phyloP scores from a whole-genome alignment of 2,329 filamentous ascomycete species.

The Canariomyces notabilis region DNA sequence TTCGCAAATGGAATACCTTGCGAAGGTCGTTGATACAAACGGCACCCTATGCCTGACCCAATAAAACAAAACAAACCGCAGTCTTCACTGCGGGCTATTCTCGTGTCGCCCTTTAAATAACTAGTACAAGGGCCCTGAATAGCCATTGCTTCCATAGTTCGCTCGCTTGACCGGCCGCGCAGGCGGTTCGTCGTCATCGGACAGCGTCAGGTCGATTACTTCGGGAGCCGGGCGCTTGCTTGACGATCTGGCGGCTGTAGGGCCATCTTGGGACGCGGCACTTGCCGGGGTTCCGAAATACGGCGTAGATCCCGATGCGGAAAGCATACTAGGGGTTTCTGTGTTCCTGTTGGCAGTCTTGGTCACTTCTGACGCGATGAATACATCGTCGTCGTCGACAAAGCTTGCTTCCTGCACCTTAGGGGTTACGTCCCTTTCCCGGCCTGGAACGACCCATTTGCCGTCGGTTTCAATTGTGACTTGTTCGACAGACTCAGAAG shows the following conservation, averaged over 20 bases:
- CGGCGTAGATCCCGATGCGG: conserved; percentile 4
- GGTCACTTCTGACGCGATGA: conserved; percentile 40
- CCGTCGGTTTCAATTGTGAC: conserved; percentile 88
- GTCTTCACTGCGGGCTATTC: not conserved
- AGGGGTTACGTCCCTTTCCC: conserved; percentile 29
- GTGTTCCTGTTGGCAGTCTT: conserved; percentile 30
- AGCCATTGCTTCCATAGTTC: conserved; percentile 20
- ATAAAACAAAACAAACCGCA: not conserved
- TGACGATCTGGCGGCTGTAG: conserved; percentile 33
- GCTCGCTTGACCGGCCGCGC: conserved; percentile 47
- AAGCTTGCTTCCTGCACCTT: conserved; percentile 26
- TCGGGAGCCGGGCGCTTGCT: conserved; percentile 47
- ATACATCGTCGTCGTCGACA: conserved; percentile 46
- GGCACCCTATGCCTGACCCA: not conserved
- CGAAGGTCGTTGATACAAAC: not conserved
- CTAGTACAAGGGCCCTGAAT: conserved; percentile 6
- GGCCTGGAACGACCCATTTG: conserved; percentile 55
- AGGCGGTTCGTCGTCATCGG: conserved; percentile 49
- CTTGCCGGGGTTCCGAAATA: conserved; percentile 29
- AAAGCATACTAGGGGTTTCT: conserved; percentile 33
- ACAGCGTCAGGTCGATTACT: conserved; percentile 56
- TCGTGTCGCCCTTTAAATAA: conserved; percentile 4
- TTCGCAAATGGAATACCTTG: not conserved
- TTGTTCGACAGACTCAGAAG: conserved; percentile 67
- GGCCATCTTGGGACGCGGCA: conserved; percentile 33